Conservation (phyloP, 2,329 filamentous ascomycete genomes). For the Exophiala sideris region DNA sequence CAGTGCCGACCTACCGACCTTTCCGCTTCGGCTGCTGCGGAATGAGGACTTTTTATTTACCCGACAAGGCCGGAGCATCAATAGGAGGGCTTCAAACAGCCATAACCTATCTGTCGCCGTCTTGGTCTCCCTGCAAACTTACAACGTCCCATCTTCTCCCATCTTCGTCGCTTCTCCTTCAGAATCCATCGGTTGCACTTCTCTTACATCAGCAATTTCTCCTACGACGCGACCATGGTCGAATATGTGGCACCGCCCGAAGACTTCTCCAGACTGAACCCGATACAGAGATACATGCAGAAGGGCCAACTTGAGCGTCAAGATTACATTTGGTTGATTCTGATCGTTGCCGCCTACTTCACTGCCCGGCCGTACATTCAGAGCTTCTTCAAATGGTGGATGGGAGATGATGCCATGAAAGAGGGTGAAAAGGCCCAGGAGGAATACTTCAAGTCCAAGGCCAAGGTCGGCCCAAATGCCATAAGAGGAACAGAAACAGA, state of each 20-base stretch:
- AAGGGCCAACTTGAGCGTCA: slow-evolving; percentile 25
- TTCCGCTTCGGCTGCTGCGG: neutral
- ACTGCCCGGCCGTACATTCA: slow-evolving; percentile 25
- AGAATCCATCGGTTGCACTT: too few relatives aligned
- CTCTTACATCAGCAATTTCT: neutral
- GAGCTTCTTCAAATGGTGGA: slow-evolving; percentile 20
- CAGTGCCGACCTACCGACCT: too few relatives aligned
- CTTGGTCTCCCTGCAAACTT: neutral
- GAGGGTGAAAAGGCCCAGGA: slow-evolving; percentile 17
- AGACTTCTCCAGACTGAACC: slow-evolving; percentile 26
- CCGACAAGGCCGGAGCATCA: neutral
- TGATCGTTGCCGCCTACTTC: slow-evolving; percentile 26
- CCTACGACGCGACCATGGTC: slow-evolving; percentile 16
- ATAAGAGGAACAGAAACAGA: slow-evolving; percentile 21
- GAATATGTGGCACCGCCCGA: slow-evolving; percentile 24
- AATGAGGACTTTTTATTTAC: slow-evolving; percentile 5
- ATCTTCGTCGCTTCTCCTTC: neutral
- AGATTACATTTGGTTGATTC: slow-evolving; percentile 23
- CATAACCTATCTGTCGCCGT: neutral
- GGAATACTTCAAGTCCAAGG: slow-evolving; percentile 21
- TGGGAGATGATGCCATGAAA: slow-evolving; percentile 13
- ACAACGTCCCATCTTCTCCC: neutral
- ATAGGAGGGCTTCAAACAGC: neutral
- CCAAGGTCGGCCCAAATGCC: slow-evolving; percentile 24
- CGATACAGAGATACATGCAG: slow-evolving; percentile 28